These are phyloP conservation scores for Phlebiopsis flavidoalba DNA, from an alignment of 768 basidiomycete species.

Conservation along the genomic window DNA sequence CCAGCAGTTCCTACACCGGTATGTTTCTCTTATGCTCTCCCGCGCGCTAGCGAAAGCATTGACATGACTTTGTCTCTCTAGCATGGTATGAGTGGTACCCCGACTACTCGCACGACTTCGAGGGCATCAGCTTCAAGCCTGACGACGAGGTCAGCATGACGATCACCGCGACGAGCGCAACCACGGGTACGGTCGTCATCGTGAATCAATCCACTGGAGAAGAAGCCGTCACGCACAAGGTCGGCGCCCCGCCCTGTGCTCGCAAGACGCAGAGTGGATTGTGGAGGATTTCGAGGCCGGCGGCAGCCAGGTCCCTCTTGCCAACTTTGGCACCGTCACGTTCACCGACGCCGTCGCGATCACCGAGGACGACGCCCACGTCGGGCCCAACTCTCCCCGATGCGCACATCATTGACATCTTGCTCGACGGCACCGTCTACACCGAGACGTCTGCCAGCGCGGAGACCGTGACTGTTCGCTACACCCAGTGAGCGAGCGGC, in stretches of 20 bases:
- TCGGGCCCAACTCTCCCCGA: neutral
- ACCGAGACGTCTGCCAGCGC: neutral
- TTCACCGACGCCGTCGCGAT: slow-evolving; percentile 25
- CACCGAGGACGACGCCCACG: neutral
- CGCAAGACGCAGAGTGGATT: slow-evolving; percentile 18
- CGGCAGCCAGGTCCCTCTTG: slow-evolving; percentile 27
- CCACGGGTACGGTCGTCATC: slow-evolving; percentile 11
- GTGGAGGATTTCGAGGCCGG: neutral
- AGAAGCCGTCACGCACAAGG: slow-evolving; percentile 24
- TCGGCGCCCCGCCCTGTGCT: slow-evolving; percentile 25
- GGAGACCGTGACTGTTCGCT: neutral
- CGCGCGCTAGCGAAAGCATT: neutral
- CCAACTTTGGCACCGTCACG: slow-evolving; percentile 33
- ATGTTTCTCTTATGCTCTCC: neutral
- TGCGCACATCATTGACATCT: neutral
- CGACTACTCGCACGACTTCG: slow-evolving; percentile 27
- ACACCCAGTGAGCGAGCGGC: neutral
- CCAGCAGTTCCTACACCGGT: neutral
- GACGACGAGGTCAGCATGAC: slow-evolving; percentile 25
- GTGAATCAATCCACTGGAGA: slow-evolving; percentile 18
- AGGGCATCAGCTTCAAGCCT: slow-evolving; percentile 22
- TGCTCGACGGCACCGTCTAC: neutral
- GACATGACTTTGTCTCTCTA: neutral
- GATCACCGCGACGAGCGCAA: slow-evolving; percentile 23
- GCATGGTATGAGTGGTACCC: slow-evolving; percentile 32